A percentile compares a stretch with the other conserved stretches of the same genome.
These are phyloP conservation scores for Mycena citricolor DNA, from an alignment of 1,284 basidiomycete genomes.

Conservation along the genomic window DNA sequence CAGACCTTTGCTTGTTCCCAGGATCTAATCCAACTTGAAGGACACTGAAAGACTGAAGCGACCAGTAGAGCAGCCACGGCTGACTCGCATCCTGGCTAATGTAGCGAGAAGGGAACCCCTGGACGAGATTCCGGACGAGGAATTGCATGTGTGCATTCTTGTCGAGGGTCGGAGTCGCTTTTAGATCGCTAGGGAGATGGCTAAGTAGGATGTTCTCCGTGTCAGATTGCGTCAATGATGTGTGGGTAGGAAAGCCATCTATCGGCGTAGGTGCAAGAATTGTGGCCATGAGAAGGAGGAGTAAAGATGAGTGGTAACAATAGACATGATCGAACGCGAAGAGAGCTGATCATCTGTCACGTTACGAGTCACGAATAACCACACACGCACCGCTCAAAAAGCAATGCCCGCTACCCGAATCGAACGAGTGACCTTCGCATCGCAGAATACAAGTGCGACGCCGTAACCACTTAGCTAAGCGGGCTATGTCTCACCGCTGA, in stretches of 20 bases:
- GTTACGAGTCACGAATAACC: too few species aligned
- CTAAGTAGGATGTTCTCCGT: conserved; percentile 65
- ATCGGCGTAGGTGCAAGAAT: conserved; percentile 37
- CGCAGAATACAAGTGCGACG: conserved; percentile 8
- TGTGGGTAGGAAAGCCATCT: conserved; percentile 64
- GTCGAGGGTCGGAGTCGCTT: conserved; percentile 41
- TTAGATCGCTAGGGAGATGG: conserved; percentile 35
- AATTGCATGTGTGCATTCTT: conserved; percentile 67
- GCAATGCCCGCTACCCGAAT: conserved; percentile 10
- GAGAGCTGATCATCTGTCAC: too few species aligned
- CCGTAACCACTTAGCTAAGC: conserved; percentile 10
- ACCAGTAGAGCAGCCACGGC: conserved; percentile 94
- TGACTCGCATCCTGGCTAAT: conserved; percentile 87
- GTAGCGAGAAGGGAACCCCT: conserved; percentile 78
- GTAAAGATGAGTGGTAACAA: conserved; percentile 1
- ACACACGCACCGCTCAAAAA: too few species aligned
- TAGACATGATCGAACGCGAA: too few species aligned
- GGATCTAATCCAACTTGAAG: conserved; percentile 80
- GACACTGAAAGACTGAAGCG: conserved; percentile 75
- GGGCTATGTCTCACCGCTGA: too few species aligned
- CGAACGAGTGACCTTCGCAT: conserved; percentile 13
- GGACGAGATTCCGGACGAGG: conserved; percentile 64
- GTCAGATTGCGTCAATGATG: conserved; percentile 62
- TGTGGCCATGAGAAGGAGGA: conserved; percentile 10
- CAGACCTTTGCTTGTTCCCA: conserved; percentile 67